These are phyloP conservation scores for Brassica carinata DNA, from an alignment of 345 rosid genomes.

Conservation along the genomic window DNA sequence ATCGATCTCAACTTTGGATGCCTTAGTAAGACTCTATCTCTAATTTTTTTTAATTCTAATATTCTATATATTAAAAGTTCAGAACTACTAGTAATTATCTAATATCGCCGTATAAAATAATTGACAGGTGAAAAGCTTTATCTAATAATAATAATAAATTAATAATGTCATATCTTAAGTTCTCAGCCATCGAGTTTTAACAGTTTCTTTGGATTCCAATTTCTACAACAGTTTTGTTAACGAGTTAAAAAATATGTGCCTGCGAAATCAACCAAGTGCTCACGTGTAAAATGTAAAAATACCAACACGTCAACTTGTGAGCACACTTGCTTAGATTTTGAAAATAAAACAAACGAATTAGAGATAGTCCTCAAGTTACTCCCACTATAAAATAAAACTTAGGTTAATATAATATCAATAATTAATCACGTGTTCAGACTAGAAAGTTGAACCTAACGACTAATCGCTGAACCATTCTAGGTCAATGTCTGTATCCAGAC, in stretches of 20 bases:
- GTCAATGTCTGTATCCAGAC: background rate
- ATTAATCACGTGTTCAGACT: conserved; percentile 8
- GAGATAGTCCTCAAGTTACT: background rate
- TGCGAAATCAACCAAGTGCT: background rate
- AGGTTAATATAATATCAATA: background rate
- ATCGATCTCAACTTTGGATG: conserved; percentile 12
- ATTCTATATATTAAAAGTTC: too few species aligned
- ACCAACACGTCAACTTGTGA: conserved; percentile 22
- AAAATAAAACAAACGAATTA: conserved; percentile 18
- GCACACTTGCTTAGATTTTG: conserved; percentile 30
- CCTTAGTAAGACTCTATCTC: background rate
- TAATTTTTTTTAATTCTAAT: background rate
- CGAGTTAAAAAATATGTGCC: background rate
- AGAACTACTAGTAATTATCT: too few species aligned
- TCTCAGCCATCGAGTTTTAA: background rate
- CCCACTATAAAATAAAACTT: background rate
- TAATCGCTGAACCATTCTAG: conserved; percentile 16
- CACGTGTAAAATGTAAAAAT: background rate
- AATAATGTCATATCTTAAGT: conserved; percentile 1
- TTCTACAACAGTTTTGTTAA: background rate
- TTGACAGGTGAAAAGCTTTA: conserved; percentile 21
- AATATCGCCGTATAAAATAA: too few species aligned
- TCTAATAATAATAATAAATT: too few species aligned
- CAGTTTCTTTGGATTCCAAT: background rate
- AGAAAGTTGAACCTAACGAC: conserved; percentile 12